Evolutionary conservation across 305 asterid species (phyloP).

Genomic region (Fraxinus nigra): DNA sequence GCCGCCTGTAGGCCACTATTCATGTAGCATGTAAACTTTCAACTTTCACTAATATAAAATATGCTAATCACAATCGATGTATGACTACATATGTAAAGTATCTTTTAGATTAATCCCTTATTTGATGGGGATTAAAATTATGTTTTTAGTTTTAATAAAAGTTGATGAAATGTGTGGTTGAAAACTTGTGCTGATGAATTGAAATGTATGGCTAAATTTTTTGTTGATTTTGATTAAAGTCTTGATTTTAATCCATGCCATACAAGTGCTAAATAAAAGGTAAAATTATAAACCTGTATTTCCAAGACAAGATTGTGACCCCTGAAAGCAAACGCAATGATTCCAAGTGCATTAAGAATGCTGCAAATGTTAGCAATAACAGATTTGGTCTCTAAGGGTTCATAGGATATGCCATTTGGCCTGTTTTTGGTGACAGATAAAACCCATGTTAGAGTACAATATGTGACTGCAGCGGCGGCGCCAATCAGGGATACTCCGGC

Average conservation of each 20-base stretch:
- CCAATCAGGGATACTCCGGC: constrained; percentile 78
- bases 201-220: no score
- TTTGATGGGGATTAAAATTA: no score
- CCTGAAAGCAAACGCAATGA: constrained; percentile 78
- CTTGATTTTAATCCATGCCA: no score
- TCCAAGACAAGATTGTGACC: constrained; percentile 87
- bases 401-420: constrained; percentile 47
- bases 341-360: constrained; percentile 70
- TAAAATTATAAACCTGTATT: constrained; percentile 55
- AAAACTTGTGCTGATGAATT: no score
- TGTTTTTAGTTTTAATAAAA: no score
- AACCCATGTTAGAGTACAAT: constrained; percentile 68
- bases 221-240: no score
- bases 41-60: not conserved
- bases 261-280: not conserved
- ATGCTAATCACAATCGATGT: not conserved
- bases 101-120: not conserved
- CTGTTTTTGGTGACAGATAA: constrained; percentile 53
- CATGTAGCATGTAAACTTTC: no score
- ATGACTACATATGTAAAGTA: not conserved
- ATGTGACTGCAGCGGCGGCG: constrained; percentile 62
- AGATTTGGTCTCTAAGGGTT: constrained; percentile 38
- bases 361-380: constrained; percentile 44
- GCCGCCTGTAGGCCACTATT: no score
- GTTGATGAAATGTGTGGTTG: no score